A percentile compares a stretch with the other conserved stretches of the same genome.
phyloP scores from a whole-genome alignment of 345 rosid species.

The Eucalyptus viminalis region DNA sequence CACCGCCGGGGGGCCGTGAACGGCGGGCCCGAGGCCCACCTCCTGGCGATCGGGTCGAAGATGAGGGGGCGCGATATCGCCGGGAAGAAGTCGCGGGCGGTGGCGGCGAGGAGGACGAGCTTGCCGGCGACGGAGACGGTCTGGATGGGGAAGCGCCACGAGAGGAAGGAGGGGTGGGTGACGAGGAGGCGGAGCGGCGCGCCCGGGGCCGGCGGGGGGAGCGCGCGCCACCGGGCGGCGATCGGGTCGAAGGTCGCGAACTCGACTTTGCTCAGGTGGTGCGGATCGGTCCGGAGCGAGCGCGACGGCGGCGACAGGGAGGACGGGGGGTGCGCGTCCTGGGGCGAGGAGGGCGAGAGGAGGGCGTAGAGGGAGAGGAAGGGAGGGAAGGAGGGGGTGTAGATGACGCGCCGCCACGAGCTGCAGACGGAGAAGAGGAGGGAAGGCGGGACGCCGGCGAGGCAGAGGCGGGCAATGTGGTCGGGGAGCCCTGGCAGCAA shows the following conservation, averaged over 20 bases:
- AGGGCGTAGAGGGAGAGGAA: slow-evolving; percentile 31
- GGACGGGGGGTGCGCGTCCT: not conserved
- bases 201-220: slow-evolving; percentile 25
- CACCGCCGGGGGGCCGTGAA: slow-evolving; percentile 34
- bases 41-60: slow-evolving; percentile 14
- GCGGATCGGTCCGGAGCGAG: not conserved
- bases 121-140: slow-evolving; percentile 18
- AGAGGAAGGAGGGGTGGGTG: slow-evolving; percentile 36
- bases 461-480: slow-evolving; percentile 29
- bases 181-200: slow-evolving; percentile 24
- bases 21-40: slow-evolving; percentile 28
- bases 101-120: slow-evolving; percentile 32
- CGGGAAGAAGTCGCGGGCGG: slow-evolving; percentile 16
- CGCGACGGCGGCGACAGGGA: not conserved
- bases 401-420: slow-evolving; percentile 46
- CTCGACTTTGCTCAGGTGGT: not conserved
- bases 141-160: slow-evolving; percentile 30
- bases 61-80: slow-evolving; percentile 30
- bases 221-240: slow-evolving; percentile 19
- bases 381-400: slow-evolving; percentile 35
- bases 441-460: slow-evolving; percentile 20
- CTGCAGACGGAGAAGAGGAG: slow-evolving; percentile 30
- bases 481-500: slow-evolving; percentile 42
- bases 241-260: slow-evolving; percentile 29
- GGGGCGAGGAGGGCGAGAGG: slow-evolving; percentile 3